phyloP scores from a whole-genome alignment of 1,139 yeast genomes.

The Wickerhamomyces sp. region DNA sequence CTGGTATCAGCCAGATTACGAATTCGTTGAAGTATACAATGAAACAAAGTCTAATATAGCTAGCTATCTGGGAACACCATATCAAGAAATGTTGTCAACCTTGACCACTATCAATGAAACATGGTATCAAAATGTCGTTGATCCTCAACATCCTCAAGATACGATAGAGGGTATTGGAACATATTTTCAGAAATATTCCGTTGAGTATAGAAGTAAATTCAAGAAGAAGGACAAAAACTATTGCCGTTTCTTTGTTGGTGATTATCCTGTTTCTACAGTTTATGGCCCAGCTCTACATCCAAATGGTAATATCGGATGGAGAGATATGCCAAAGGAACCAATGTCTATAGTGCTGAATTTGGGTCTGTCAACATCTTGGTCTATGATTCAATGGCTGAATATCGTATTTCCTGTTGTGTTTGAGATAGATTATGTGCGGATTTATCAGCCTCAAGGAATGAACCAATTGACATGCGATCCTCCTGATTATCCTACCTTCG shows the following conservation, averaged over 20 bases:
- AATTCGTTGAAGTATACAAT: constrained; percentile 46
- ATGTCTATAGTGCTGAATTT: constrained; percentile 55
- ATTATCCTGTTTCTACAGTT: constrained; percentile 48
- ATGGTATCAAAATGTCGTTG: constrained; percentile 53
- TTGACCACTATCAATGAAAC: constrained; percentile 46
- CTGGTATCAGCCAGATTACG: constrained; percentile 60
- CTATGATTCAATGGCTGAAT: constrained; percentile 56
- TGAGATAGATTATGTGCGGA: constrained; percentile 51
- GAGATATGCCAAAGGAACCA: constrained; percentile 57
- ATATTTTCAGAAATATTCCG: constrained; percentile 48
- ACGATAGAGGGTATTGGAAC: constrained; percentile 8
- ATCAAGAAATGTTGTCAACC: constrained; percentile 56
- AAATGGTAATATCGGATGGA: constrained; percentile 59
- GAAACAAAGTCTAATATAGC: constrained; percentile 44
- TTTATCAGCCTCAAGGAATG: constrained; percentile 51
- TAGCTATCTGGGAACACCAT: constrained; percentile 56
- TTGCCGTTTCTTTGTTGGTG: constrained; percentile 53
- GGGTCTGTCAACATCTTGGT: constrained; percentile 61
- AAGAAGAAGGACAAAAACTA: constrained; percentile 37
- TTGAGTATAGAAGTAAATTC: constrained; percentile 47
- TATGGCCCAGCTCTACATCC: constrained; percentile 48
- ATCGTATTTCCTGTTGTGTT: constrained; percentile 47
- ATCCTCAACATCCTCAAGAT: constrained; percentile 14
- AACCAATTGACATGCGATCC: constrained; percentile 52
- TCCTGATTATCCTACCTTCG: constrained; percentile 46